Base-by-base conservation (phyloP, 495 filamentous ascomycete species). In the Penicillium parvum region DNA sequence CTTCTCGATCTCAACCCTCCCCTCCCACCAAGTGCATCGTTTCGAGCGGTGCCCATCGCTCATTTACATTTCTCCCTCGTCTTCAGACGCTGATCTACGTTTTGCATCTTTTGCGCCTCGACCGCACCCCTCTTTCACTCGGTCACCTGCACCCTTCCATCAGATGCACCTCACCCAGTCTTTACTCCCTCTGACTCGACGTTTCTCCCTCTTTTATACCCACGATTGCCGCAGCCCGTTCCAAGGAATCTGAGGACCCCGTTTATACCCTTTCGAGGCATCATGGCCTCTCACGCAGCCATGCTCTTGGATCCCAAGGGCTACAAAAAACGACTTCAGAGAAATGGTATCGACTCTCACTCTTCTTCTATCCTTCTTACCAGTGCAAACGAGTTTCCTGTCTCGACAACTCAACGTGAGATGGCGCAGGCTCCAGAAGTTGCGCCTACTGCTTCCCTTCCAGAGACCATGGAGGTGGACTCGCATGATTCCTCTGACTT, bases 301-400 rank as follows among this genome's bases (percentile, higher is more conserved):
- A 68, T 72, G 66, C 58, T 72, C 23, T 43, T 72, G 47, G 61
- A 72, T 43, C 70, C 68, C 22, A 62, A 64, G 45, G 58, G 46
- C 29, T 62, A 64, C 47, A 65, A 54, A 43, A 66, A 64, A 47
- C 49, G 52, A 37, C 32, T 55, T 7, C 50, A 61, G 26, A 52
- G 50, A 15, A 62, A 63, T 54, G 66, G 69, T 72, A 70, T 55
- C 14, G 7, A 37, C 40, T 37, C 45, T 35, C 11, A 49, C 22
- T 33, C 43, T 21, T 40, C 17, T 15, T 30, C 40, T 32, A 45
- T 30, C 15, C 33, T 37, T 6, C 40, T 20, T 25, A n/a, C 20
- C 28, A 34, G 6, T 9, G 3, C 18, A n/a, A 5, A 17, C 11
- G 12, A 8, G 7, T 5, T 1, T 34, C 8, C 15, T 9, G 17